Percentiles rank a stretch among this genome's conserved stretches.
Evolutionary conservation across 345 rosid species (phyloP).

Genomic region (Lumnitzera racemosa): DNA sequence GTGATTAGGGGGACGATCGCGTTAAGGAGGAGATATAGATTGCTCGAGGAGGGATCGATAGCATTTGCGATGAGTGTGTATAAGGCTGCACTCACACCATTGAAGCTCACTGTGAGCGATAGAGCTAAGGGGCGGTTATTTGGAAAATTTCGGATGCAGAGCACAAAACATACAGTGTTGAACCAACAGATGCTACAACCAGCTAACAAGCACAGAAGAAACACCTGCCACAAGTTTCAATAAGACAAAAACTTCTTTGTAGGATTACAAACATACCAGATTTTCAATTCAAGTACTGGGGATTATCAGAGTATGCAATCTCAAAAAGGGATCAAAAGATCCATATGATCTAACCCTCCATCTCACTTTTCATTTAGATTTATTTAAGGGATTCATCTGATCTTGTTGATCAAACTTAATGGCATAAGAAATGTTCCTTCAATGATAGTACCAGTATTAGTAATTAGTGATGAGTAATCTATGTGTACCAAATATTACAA

Average conservation of each 20-base stretch:
- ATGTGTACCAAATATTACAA: no score
- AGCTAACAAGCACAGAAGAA: slow-evolving; percentile 68
- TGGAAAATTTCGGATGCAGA: slow-evolving; percentile 82
- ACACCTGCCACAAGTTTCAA: slow-evolving; percentile 43
- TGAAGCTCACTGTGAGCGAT: slow-evolving; percentile 87
- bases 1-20: slow-evolving; percentile 61
- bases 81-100: slow-evolving; percentile 88
- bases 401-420: no score
- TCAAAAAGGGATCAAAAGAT: no score
- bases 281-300: neutral
- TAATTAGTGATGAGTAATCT: no score
- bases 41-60: slow-evolving; percentile 40
- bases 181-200: slow-evolving; percentile 97
- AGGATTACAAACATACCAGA: neutral
- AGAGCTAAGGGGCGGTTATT: slow-evolving; percentile 68
- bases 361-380: no score
- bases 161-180: slow-evolving; percentile 93
- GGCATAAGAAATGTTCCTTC: no score
- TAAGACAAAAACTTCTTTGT: no score
- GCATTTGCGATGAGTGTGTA: slow-evolving; percentile 75
- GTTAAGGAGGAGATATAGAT: slow-evolving; percentile 69
- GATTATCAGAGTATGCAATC: neutral
- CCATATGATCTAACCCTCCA: no score
- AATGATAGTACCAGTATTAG: no score
- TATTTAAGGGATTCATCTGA: no score